Conservation (phyloP, 441 rosid species). For the Pelargonium fulgidum region DNA sequence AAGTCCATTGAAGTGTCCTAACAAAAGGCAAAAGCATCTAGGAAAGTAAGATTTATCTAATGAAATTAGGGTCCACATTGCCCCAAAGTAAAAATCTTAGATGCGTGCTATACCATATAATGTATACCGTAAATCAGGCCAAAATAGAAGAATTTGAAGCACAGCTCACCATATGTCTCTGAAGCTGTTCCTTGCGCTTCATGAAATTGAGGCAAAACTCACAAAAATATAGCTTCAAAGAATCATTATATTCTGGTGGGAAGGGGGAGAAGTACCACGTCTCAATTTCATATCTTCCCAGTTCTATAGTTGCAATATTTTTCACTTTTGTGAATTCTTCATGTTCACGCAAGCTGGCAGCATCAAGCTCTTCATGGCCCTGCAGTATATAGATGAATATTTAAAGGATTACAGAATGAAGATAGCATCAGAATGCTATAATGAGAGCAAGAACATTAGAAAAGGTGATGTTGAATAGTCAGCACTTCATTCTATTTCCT, state of each 20-base stretch:
- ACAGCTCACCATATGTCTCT: conserved; percentile 91
- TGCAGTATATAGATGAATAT: conserved; percentile 19
- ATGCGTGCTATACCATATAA: not conserved
- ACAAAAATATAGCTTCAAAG: conserved; percentile 91
- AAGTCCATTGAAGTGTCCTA: no score
- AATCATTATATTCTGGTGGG: conserved; percentile 96
- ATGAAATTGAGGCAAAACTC: conserved; percentile 97
- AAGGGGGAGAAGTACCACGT: conserved; percentile 99
- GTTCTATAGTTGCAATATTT: conserved; percentile 95
- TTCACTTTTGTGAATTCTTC: conserved; percentile 99
- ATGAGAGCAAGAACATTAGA: not conserved
- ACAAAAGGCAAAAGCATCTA: no score
- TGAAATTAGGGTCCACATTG: not conserved
- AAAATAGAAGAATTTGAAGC: conserved; percentile 13
- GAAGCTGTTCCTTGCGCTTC: conserved; percentile 99
- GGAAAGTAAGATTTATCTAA: no score
- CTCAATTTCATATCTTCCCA: conserved; percentile 98
- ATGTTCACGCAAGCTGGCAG: conserved; percentile 97
- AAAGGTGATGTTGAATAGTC: not conserved
- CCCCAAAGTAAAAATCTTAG: not conserved
- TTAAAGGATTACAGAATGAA: not conserved
- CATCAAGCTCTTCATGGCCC: conserved; percentile 99
- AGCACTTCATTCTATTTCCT: not conserved
- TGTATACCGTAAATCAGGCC: conserved; percentile 11
- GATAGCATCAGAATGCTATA: not conserved